These are phyloP conservation scores for Heterobasidion annosum DNA, from an alignment of 1,284 basidiomycete species.

Conservation along the genomic window DNA sequence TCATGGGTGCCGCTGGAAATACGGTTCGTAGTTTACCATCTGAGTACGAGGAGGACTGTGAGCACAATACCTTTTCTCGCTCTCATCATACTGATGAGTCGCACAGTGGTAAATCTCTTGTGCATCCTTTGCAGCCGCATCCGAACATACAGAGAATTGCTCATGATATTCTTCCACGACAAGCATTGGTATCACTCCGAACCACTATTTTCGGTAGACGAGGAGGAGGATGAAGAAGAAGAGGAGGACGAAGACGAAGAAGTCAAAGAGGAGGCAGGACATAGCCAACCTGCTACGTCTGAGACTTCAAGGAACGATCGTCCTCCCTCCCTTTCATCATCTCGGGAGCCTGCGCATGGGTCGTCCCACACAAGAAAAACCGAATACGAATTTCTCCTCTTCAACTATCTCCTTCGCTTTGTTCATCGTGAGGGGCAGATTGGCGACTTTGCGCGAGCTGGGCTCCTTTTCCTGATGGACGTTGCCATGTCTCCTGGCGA, in stretches of 20 bases:
- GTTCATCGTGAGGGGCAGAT: constrained; percentile 92
- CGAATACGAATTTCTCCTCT: constrained; percentile 92
- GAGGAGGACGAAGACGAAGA: constrained; percentile 45
- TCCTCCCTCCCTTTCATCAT: constrained; percentile 46
- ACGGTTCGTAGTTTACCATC: constrained; percentile 61
- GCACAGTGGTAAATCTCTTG: constrained; percentile 77
- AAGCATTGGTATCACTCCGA: constrained; percentile 76
- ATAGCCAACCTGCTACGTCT: constrained; percentile 15
- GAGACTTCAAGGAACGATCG: constrained; percentile 14
- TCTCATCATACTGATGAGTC: constrained; percentile 2
- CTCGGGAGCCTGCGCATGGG: constrained; percentile 41
- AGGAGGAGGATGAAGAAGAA: constrained; percentile 50
- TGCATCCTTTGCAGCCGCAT: constrained; percentile 90
- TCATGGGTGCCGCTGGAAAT: constrained; percentile 76
- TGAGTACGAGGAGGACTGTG: constrained; percentile 81
- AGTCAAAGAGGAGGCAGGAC: constrained; percentile 16
- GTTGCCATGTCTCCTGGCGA: constrained; percentile 80
- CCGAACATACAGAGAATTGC: constrained; percentile 79
- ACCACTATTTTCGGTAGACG: constrained; percentile 57
- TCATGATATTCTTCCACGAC: constrained; percentile 95
- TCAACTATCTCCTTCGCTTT: constrained; percentile 93
- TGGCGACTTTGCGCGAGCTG: constrained; percentile 90
- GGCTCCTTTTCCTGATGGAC: constrained; percentile 88
- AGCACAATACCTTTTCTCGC: constrained; percentile 16
- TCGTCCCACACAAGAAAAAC: constrained; percentile 47